Evolutionary conservation across 1,284 basidiomycete genomes (phyloP), one percentile per base, ranked within the genome.

Genomic region (Boletus sp.): DNA sequence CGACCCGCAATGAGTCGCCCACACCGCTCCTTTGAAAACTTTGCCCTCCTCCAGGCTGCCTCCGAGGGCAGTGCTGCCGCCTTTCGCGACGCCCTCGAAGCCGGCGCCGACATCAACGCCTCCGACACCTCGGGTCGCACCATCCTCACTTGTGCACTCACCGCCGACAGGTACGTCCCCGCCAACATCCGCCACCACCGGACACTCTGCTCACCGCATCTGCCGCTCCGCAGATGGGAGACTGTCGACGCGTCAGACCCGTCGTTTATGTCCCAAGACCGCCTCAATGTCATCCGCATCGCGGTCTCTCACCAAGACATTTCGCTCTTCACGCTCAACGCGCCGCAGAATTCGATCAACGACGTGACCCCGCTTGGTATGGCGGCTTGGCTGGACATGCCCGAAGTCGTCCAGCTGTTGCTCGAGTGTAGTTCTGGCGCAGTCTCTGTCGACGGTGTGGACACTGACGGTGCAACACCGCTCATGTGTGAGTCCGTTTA

Each of bases 351-450:
- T 46, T 74, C 76, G 4, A 78, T 84, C 68, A 79, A 78, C 42
- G 84, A 84, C 34, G 82, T 85, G 10, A 84, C 84, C 2, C 84
- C 85, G 6, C 74, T 88, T 8, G 81, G 83, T 6, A 79, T 86
- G 70, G 83, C 85, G 14, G 78, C 84, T 3, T 88, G 85, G 82
- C 70, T 88, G 23, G 80, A 85, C 57, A 67, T 78, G 63, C 74
- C 76, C 14, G 68, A 77, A 8, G 74, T 72, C 32, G 82, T 88
- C 16, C 69, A 70, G 40, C 57, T 80, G 27, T 67, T 88, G 17
- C 72, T 88, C 29, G 78, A 84, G 41, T 73, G 69, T 29, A 81
- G 82, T 54, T 64, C 70, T 5, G 80, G 79, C 37, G 63, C 76
- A 19, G 77, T 88, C 29, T 76, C 80, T 8, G 83, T 88, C 4